Evolutionary conservation across 495 filamentous ascomycete genomes (phyloP), one percentile per base, ranked within the genome.

Genomic region (Bacidia gigantensis): DNA sequence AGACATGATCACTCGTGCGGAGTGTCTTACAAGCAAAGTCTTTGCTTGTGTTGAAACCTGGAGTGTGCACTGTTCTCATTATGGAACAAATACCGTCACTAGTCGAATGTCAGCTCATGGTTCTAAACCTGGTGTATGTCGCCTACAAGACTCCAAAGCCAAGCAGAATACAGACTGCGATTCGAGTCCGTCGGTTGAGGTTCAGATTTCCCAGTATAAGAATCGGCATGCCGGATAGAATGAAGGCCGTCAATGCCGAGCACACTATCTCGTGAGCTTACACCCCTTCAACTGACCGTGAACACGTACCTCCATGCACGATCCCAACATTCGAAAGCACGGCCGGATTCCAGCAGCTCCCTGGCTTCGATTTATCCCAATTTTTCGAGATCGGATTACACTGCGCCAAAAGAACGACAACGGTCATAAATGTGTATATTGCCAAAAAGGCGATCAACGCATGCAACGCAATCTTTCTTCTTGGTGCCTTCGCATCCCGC

Each of bases 31-130:
- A 50, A 26, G 47, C 2, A 35, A 0, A 1, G 17, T 50, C 47
- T 22, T 26, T 26, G 47, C 3, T 50, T 35, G 3, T 10, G 47
- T 26, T 26, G 17, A 2, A 35, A n/a, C 1, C n/a, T 35, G 9
- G 22, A 35, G 29, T 0, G 14, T 26, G 11, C 7, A 17, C 18
- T 17, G 11, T 12, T 26, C 47, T 50, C 23, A 50, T 26, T 14
- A 50, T 38, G 10, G 47, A 26, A 18, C 47, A 50, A 22, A 50
- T 12, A 2, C 47, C 47, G 29, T 50, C 25, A 50, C 47, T 50
- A 3, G 10, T 20, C 22, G 29, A 9, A 29, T 18, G 26, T 26
- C 47, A 35, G 47, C 21, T 0, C 2, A 50, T 14, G 47, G 35
- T n/a, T 12, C 3, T 12, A 26, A 35, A 10, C 18, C n/a, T 3